Base-by-base conservation (phyloP, 331 rosid species). In the Saraca asoca region DNA sequence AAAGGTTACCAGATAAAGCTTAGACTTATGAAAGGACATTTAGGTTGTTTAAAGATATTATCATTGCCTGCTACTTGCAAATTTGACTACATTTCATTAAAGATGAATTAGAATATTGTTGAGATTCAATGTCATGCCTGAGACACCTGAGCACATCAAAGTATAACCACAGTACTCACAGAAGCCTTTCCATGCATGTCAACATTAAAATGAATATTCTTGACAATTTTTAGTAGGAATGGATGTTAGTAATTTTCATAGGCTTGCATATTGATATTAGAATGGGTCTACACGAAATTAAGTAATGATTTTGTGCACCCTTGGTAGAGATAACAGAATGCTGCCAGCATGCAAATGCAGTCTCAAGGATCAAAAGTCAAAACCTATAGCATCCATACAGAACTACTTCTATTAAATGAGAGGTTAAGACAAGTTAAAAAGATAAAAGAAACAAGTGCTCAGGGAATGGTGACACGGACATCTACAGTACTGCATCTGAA, bases 401-500 rank as follows among this genome's bases (percentile, higher is more conserved):
- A 15, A 48, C 20, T 7, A 16, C 53, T 14, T 1, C 7, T 19
- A 14, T 19, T 33, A 72, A 62, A 52, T 44, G 4, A 46, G 8
- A 12, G 0, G 12, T 2, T 10, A 57, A 31, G 24, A 42, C 11
- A 43, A 15, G 14, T 38, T 1, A 60, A 18, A 24, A 52, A 34
- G 14, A 38, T 13, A 31, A 42, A 52, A 44, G 56, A 16, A 16
- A 41, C 42, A 55, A 45, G 39, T 20, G 38, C 45, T 6, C 41
- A 6, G 46, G 17, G 58, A 73, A 62, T 62, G 58, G 58, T 46
- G 13, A 65, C 31, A 1, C 3, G 31, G 31, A 57, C 60, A 20
- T 14, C 56, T 48, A 57, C 37, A 69, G 41, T 45, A 16, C 56
- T 64, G 57, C 65, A 54, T 55, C 41, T 7, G 9, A 46, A 48